phyloP scores from a whole-genome alignment of 2,329 filamentous ascomycete species.

The Penicillium thymicola region DNA sequence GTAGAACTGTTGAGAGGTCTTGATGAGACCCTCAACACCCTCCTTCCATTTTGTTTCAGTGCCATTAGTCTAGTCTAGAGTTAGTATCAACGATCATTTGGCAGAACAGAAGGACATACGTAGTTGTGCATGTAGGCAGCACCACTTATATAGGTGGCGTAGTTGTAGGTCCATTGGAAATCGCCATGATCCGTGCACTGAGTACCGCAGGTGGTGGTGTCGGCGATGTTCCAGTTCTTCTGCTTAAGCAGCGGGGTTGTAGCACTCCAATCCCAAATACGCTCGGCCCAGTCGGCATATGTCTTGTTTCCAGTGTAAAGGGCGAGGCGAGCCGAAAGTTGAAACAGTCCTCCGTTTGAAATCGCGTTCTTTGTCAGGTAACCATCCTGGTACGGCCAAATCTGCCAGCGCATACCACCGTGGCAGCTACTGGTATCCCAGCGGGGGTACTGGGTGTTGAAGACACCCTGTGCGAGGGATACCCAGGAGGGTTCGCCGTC shows the following conservation, averaged over 20 bases:
- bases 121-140: slow-evolving; percentile 57
- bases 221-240: slow-evolving; percentile 55
- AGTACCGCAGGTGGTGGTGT: slow-evolving; percentile 49
- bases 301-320: slow-evolving; percentile 76
- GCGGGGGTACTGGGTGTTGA: slow-evolving; percentile 70
- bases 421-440: slow-evolving; percentile 67
- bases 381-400: slow-evolving; percentile 73
- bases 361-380: slow-evolving; percentile 59
- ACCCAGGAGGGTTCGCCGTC: slow-evolving; percentile 69
- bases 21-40: slow-evolving; percentile 56
- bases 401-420: slow-evolving; percentile 82
- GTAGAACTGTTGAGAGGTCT: slow-evolving; percentile 54
- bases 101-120: slow-evolving; percentile 28
- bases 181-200: slow-evolving; percentile 53
- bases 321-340: slow-evolving; percentile 64
- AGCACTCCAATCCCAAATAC: slow-evolving; percentile 59
- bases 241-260: slow-evolving; percentile 51
- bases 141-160: slow-evolving; percentile 55
- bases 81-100: slow-evolving; percentile 8
- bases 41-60: slow-evolving; percentile 52
- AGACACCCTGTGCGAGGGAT: slow-evolving; percentile 72
- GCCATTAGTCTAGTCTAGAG: slow-evolving; percentile 36
- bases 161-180: slow-evolving; percentile 58
- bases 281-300: slow-evolving; percentile 74
- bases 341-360: slow-evolving; percentile 58